Base-by-base conservation (phyloP, 2,329 filamentous ascomycete species). In the Zalaria sp. region DNA sequence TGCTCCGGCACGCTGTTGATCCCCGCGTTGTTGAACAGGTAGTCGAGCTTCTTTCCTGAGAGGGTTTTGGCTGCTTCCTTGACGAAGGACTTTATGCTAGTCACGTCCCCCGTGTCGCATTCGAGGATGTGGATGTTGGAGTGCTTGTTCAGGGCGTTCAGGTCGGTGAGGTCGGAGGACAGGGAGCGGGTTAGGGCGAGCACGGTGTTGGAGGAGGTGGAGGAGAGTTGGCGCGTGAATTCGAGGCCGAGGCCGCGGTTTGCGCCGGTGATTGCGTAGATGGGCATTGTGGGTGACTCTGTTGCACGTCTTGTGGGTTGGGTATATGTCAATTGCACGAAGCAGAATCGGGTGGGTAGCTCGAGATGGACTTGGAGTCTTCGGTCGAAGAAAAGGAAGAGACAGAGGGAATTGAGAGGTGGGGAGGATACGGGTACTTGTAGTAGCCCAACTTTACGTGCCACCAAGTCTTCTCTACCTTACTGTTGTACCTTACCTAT, bases 1-100 rank as follows among this genome's bases (percentile, higher is more conserved):
- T 68, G 58, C 5, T 50, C 41, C 0, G 56, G 51, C 1, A 55
- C 51, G 25, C 54, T 49, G 43, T 68, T 65, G 46, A 69, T 61
- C 10, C 60, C 64, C 0, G 63, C 63, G 34, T 65, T 55, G 44
- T 64, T 62, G 50, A 67, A 56, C 5, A 66, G 44, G 41, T 53
- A 63, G 37, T 66, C 59, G 41, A 70, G 60, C 40, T 65, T 63
- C 25, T 41, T 46, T 6, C 50, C 53, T 4, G 51, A 50, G 3
- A 61, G 59, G 5, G 56, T 50, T 8, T 52, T 55, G 0, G 55
- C 46, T 39, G 60, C 58, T 31, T 56, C 49, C 5, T 49, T 49
- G 25, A 57, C 57, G 42, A 65, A 61, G 35, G 53, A 52, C 26
- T 52, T 51, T 37, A 67, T 58, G 28, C 53, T 57, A 5, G 52